A percentile compares a stretch with the other conserved stretches of the same genome.
Evolutionary conservation across 441 rosid genomes (phyloP).

Genomic region (Gossypium lobatum): DNA sequence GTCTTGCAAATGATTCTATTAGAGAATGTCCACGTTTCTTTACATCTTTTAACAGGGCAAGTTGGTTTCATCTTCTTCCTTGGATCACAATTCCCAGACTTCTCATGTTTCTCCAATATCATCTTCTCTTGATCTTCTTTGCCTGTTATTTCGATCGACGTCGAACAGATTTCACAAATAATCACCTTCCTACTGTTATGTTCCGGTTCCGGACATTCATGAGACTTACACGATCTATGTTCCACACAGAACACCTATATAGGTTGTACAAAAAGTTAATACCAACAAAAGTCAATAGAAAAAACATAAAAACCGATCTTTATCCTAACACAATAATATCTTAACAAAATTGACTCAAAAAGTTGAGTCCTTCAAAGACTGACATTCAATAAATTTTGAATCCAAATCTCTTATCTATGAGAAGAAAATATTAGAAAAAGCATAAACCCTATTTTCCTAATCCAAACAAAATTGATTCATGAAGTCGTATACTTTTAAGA

Average conservation of each 20-base stretch:
- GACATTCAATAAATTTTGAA: no score
- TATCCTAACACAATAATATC: no score
- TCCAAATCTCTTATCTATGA: no score
- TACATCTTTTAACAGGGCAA: constrained; percentile 65
- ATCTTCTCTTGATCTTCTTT: constrained; percentile 31
- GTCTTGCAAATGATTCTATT: constrained; percentile 64
- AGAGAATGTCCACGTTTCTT: constrained; percentile 57
- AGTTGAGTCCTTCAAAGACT: no score
- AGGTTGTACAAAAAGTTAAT: background rate
- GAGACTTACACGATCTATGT: constrained; percentile 60
- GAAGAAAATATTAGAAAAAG: no score
- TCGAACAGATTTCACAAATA: constrained; percentile 64
- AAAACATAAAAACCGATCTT: no score
- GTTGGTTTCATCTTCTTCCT: constrained; percentile 48
- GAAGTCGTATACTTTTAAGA: no score
- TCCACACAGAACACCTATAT: constrained; percentile 58
- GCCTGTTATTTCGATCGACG: constrained; percentile 61
- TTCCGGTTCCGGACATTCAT: constrained; percentile 56
- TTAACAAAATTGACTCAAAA: no score
- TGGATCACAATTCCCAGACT: constrained; percentile 58
- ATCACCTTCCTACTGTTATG: constrained; percentile 52
- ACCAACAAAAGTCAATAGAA: background rate
- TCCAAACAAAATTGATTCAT: no score
- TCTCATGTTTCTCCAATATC: constrained; percentile 46
- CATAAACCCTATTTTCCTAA: no score